Conservation (phyloP, 306 rosid species). For the Begonia masoniana region DNA sequence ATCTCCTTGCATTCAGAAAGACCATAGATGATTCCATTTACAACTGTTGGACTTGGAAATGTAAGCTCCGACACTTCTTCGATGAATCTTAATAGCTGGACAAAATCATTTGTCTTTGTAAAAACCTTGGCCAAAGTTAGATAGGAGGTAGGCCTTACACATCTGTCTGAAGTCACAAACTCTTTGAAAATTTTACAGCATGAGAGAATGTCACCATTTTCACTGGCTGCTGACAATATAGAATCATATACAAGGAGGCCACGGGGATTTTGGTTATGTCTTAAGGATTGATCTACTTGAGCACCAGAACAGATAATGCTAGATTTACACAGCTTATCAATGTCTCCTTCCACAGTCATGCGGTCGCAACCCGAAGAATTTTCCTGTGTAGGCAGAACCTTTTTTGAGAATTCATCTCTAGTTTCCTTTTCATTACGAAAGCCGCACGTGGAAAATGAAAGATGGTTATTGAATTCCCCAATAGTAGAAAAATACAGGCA, state of each 20-base stretch:
- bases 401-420: conserved; percentile 20
- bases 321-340: conserved; percentile 23
- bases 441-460: no score
- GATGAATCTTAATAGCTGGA: conserved; percentile 27
- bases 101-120: conserved; percentile 26
- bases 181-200: conserved; percentile 41
- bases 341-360: conserved; percentile 15
- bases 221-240: conserved; percentile 40
- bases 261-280: conserved; percentile 20
- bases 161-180: conserved; percentile 21
- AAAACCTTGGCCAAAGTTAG: conserved; percentile 48
- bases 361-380: conserved; percentile 16
- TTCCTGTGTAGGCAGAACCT: conserved; percentile 26
- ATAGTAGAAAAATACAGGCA: conserved; percentile 12
- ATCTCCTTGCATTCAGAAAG: conserved; percentile 51
- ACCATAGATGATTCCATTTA: conserved; percentile 52
- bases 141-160: conserved; percentile 32
- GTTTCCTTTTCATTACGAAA: conserved; percentile 1
- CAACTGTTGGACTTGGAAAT: conserved; percentile 27
- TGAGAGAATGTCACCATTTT: conserved; percentile 35
- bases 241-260: conserved; percentile 22
- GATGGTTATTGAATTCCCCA: background rate
- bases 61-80: conserved; percentile 29
- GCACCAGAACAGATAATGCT: conserved; percentile 31
- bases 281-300: conserved; percentile 31